phyloP scores from a whole-genome alignment of 1,284 basidiomycete genomes.

The Rhodofomes roseus region DNA sequence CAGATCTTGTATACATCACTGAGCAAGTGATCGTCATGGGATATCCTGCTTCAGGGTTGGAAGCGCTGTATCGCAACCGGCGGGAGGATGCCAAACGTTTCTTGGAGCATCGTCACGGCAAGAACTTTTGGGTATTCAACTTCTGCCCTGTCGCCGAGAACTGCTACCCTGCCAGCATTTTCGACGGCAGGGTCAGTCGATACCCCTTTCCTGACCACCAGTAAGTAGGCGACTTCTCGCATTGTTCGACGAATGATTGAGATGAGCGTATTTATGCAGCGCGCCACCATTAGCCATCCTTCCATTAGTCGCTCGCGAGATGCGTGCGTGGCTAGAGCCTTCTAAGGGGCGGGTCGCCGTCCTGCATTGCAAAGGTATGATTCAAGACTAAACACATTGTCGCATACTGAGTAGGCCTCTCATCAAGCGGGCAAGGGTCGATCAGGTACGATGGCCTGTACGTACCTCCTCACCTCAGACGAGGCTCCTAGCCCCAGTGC shows the following conservation, averaged over 20 bases:
- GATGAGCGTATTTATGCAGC: constrained; percentile 31
- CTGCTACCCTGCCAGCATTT: constrained; percentile 56
- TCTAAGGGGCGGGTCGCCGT: constrained; percentile 73
- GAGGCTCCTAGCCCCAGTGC: constrained; percentile 43
- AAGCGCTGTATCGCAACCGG: constrained; percentile 79
- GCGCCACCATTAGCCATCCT: constrained; percentile 83
- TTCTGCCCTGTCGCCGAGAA: constrained; percentile 80
- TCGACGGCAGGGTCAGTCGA: constrained; percentile 72
- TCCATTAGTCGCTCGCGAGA: constrained; percentile 74
- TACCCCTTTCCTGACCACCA: constrained; percentile 91
- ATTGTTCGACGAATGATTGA: too few species aligned
- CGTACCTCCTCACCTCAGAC: constrained; percentile 69
- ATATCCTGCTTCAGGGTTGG: constrained; percentile 82
- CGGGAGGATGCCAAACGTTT: constrained; percentile 78
- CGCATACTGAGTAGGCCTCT: neutral
- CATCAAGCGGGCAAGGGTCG: constrained; percentile 72
- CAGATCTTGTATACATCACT: constrained; percentile 83
- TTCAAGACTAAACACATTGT: neutral
- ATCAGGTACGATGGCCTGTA: constrained; percentile 78
- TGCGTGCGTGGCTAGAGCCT: constrained; percentile 72
- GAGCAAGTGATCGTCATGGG: constrained; percentile 84
- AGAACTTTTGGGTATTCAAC: constrained; percentile 86
- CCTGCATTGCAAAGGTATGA: constrained; percentile 82
- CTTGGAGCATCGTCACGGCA: constrained; percentile 68
- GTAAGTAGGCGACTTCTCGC: constrained; percentile 41